phyloP scores from a whole-genome alignment of 2,329 filamentous ascomycete species.

The Knufia fluminis region DNA sequence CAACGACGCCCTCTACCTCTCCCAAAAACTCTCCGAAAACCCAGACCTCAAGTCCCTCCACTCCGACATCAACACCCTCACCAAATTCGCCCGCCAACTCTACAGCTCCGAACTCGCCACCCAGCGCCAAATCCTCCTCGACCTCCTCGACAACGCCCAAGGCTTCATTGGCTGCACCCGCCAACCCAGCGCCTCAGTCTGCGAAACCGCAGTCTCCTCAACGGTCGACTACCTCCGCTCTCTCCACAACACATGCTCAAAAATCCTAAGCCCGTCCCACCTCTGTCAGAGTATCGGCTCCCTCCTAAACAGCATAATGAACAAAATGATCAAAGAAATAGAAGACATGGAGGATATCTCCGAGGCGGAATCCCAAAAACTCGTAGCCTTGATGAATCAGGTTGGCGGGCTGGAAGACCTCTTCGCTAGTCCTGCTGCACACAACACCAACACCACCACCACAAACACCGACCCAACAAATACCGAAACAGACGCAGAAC shows the following conservation, averaged over 20 bases:
- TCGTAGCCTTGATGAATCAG: conserved; percentile 49
- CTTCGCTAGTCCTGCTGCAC: conserved; percentile 47
- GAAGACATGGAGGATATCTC: conserved; percentile 56
- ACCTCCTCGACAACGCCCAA: conserved; percentile 54
- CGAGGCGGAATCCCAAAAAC: conserved; percentile 50
- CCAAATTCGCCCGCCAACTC: conserved; percentile 50
- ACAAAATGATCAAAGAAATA: conserved; percentile 53
- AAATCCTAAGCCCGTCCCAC: conserved; percentile 50
- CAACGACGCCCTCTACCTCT: conserved; percentile 53
- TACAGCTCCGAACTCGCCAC: conserved; percentile 58
- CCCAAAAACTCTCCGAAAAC: conserved; percentile 42
- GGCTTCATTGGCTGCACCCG: conserved; percentile 52
- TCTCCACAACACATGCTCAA: conserved; percentile 49
- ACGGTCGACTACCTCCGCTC: conserved; percentile 49
- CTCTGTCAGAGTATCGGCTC: conserved; percentile 54
- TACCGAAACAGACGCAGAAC: too few species aligned
- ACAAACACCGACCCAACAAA: conserved; percentile 10
- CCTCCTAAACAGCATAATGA: conserved; percentile 47
- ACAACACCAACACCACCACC: too few species aligned
- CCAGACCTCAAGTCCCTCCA: conserved; percentile 38
- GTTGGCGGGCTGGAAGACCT: conserved; percentile 48
- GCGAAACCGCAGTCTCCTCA: conserved; percentile 50
- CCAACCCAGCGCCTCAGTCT: conserved; percentile 50
- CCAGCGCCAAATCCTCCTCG: conserved; percentile 52
- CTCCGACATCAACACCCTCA: conserved; percentile 46